Percentiles rank a stretch among this genome's conserved stretches.
Evolutionary conservation across 495 filamentous ascomycete genomes (phyloP).

Genomic region (Penicillium bialowiezense): DNA sequence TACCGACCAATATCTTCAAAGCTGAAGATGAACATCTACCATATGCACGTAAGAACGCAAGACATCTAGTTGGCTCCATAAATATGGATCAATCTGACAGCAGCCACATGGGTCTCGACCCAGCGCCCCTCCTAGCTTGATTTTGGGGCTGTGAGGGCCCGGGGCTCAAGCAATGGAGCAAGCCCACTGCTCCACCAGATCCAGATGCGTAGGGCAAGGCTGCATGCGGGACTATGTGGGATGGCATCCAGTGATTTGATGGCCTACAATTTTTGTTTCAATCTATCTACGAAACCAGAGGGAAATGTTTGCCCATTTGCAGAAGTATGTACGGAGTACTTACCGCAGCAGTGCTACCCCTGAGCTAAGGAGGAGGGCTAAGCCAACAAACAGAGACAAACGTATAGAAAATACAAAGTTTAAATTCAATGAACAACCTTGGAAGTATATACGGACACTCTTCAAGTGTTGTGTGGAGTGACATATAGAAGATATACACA

Average conservation of each 20-base stretch:
- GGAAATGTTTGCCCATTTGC: no score
- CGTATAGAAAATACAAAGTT: no score
- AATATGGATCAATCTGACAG: conserved; percentile 5
- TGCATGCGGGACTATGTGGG: not conserved
- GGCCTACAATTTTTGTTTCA: not conserved
- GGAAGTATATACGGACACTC: no score
- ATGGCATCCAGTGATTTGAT: not conserved
- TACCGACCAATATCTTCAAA: no score
- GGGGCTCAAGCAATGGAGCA: conserved; percentile 19
- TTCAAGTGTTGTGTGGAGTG: no score
- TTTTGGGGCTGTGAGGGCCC: conserved; percentile 9
- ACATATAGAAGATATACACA: not conserved
- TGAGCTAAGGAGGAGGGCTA: no score
- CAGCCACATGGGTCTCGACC: conserved; percentile 5
- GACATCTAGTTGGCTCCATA: conserved; percentile 2
- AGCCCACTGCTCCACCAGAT: conserved; percentile 18
- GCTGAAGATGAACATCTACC: conserved; percentile 1
- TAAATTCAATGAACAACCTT: no score
- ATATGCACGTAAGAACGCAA: conserved; percentile 1
- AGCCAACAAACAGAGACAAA: no score
- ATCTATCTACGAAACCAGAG: no score
- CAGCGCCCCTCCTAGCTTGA: conserved; percentile 14
- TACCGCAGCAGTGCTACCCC: no score
- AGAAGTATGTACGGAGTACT: no score
- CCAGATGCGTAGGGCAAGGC: conserved; percentile 10